These are phyloP conservation scores for Pseudozyma tsukubaensis DNA, from an alignment of 1,284 basidiomycete species.

Conservation along the genomic window DNA sequence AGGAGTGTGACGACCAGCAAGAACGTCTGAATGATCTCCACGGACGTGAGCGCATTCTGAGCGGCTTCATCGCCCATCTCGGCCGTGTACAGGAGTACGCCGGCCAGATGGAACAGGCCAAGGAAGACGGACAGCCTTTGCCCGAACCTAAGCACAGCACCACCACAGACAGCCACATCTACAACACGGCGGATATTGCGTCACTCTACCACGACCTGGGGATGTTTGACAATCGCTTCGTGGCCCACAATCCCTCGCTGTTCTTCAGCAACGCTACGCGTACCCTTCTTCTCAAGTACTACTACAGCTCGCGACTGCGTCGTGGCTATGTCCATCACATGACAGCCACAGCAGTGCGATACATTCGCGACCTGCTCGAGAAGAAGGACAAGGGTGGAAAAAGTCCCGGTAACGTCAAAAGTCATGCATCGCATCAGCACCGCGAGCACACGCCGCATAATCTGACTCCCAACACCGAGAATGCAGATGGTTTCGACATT, in stretches of 20 bases:
- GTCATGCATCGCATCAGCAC: not conserved
- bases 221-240: conserved; percentile 89
- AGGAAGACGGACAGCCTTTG: conserved; percentile 20
- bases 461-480: conserved; percentile 15
- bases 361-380: conserved; percentile 60
- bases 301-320: conserved; percentile 82
- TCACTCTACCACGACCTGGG: conserved; percentile 78
- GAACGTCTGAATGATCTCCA: conserved; percentile 45
- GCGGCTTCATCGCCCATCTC: conserved; percentile 76
- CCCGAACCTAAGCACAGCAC: conserved; percentile 20
- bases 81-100: conserved; percentile 29
- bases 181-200: conserved; percentile 30
- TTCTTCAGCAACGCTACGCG: conserved; percentile 83
- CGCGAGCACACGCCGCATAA: conserved; percentile 12
- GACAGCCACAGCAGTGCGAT: conserved; percentile 74
- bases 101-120: conserved; percentile 38
- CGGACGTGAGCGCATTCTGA: conserved; percentile 71
- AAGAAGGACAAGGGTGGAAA: conserved; percentile 33
- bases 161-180: conserved; percentile 29
- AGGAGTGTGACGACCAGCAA: conserved; percentile 21
- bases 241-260: conserved; percentile 87
- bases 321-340: conserved; percentile 86
- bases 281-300: conserved; percentile 88
- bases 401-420: not conserved
- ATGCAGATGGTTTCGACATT: conserved; percentile 32